phyloP scores from a whole-genome alignment of 2,329 filamentous ascomycete genomes.

The Cryoendolithus antarcticus region DNA sequence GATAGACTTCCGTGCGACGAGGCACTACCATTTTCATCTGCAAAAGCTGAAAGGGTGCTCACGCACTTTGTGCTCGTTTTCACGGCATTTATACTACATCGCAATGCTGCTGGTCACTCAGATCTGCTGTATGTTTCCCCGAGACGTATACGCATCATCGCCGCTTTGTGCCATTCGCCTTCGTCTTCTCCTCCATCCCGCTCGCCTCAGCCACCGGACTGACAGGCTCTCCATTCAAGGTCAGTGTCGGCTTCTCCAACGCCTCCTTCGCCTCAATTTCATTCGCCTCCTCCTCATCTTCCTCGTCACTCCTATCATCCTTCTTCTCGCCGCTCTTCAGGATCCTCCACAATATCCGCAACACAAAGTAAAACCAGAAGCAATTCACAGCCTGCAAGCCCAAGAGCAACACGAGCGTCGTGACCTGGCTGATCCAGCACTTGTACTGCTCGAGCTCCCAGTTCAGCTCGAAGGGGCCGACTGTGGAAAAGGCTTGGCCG shows the following conservation, averaged over 20 bases:
- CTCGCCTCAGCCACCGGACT: constrained; percentile 8
- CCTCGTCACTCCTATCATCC: constrained; percentile 64
- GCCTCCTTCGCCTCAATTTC: constrained; percentile 5
- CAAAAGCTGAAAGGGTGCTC: no score
- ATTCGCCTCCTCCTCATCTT: constrained; percentile 40
- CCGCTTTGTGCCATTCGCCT: constrained; percentile 5
- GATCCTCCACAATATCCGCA: constrained; percentile 62
- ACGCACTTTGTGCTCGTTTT: no score
- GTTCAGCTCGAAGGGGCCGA: constrained; percentile 64
- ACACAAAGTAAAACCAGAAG: constrained; percentile 70
- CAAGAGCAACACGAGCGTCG: constrained; percentile 53
- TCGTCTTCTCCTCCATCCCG: constrained; percentile 3
- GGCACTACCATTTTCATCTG: no score
- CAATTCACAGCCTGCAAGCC: constrained; percentile 63
- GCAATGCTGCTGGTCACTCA: no score
- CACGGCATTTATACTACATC: no score
- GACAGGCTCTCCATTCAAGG: constrained; percentile 10
- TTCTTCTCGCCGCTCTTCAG: constrained; percentile 49
- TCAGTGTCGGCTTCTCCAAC: constrained; percentile 8
- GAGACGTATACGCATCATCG: constrained; percentile 1
- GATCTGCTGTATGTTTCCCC: no score
- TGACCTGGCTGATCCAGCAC: constrained; percentile 55
- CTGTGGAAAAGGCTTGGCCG: constrained; percentile 50
- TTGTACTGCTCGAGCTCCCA: constrained; percentile 71
- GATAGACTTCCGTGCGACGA: no score